Evolutionary conservation across 2,329 filamentous ascomycete species (phyloP), one percentile per base, ranked within the genome.

Genomic region (Aspergillus transmontanensis): DNA sequence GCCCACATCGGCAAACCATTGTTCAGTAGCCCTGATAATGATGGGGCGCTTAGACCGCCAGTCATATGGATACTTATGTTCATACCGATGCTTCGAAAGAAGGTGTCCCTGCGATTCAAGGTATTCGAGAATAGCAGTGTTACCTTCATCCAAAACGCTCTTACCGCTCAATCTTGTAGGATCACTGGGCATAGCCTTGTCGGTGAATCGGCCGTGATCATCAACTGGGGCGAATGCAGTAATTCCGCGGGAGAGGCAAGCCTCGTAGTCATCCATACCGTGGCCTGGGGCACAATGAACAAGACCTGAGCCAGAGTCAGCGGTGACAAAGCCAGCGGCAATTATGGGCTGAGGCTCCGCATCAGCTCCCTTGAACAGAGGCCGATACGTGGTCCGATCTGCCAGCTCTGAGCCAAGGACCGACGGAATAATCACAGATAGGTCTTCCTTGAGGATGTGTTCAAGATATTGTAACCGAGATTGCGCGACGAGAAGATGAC

Each of bases 21-120:
- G 95, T 43, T 94, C 92, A 0, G 96, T 99, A 4, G 95, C 94
- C 68, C 95, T 84, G 39, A 96, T 87, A 64, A 99, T 93, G 57
- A 99, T 89, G 1, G 95, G 95, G 69, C 91, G 85, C 78, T 98
- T 99, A 0, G 94, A 96, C 59, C 95, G 87, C 95, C 95, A 99
- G 79, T 99, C 95, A 70, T 98, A 97, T 0, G 95, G 95, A 75
- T 98, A 98, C 77, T 97, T 98, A 82, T 99, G 95, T 58, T 84
- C 85, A 74, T 94, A 90, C 61, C 83, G 84, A 69, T 96, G 90
- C 4, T 85, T 86, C 45, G 85, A 84, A 46, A 97, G 80, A 4
- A 98, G 85, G n/a, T 82, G 75, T 23, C 73, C 74, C 64, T 88
- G 81, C 0, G 84, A 81, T 30, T 83, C 80, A 2, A 97, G 82